Evolutionary conservation across 1,284 basidiomycete genomes (phyloP).

Genomic region (Ceratorhiza oryzae-sativae): DNA sequence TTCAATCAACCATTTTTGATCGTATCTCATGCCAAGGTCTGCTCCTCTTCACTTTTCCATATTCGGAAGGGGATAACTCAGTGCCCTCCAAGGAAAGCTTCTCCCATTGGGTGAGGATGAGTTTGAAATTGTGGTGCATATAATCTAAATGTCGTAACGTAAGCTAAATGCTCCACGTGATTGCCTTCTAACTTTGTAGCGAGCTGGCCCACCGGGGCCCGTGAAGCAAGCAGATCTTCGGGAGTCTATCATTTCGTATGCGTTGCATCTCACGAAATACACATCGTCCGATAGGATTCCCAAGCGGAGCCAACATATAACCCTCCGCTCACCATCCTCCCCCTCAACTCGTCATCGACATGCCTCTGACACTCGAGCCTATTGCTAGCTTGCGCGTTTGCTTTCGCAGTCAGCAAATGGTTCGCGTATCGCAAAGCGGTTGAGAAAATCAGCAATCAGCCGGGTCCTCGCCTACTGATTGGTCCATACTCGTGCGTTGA

Average conservation of each 20-base stretch:
- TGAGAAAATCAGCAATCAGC: not conserved
- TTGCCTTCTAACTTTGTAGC: not conserved
- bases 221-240: not conserved
- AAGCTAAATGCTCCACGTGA: not conserved
- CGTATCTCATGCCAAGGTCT: no score
- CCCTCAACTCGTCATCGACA: not conserved
- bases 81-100: no score
- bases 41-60: no score
- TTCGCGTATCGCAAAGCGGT: not conserved
- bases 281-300: not conserved
- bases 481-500: slow-evolving; percentile 3
- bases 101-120: no score
- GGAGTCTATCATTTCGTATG: not conserved
- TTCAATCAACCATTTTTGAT: no score
- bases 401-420: not conserved
- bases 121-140: not conserved
- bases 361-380: no score
- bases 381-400: no score
- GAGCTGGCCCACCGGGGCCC: not conserved
- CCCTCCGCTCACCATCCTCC: not conserved
- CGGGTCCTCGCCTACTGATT: slow-evolving; percentile 4
- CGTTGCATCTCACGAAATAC: not conserved
- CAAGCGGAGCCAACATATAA: not conserved
- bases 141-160: no score
- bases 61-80: no score